Percentiles rank a stretch among this genome's conserved stretches.
These are phyloP conservation scores for Hippophae rhamnoides DNA, from an alignment of 306 rosid species.

Conservation along the genomic window DNA sequence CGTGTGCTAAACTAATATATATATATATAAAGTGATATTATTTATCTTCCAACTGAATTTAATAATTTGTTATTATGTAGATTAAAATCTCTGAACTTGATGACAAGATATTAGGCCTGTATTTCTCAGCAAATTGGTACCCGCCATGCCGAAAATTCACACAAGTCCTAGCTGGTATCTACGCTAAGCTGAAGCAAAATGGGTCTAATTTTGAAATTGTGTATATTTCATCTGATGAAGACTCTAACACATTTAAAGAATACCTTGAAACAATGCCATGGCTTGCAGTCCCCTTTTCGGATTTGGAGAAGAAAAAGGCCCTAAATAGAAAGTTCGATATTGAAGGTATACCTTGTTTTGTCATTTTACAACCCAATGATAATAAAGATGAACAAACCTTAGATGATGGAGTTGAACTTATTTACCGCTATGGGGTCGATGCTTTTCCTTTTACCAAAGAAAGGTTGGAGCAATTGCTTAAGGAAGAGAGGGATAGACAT, in stretches of 20 bases:
- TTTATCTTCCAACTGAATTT: too few species aligned
- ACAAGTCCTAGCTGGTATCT: conserved; percentile 40
- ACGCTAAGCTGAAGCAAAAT: conserved; percentile 45
- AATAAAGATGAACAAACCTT: conserved; percentile 40
- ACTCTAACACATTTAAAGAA: conserved; percentile 43
- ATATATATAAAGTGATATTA: too few species aligned
- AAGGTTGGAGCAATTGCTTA: conserved; percentile 44
- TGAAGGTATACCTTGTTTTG: conserved; percentile 79
- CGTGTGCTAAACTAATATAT: too few species aligned
- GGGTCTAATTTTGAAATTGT: conserved; percentile 58
- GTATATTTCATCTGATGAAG: conserved; percentile 80
- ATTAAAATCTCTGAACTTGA: conserved; percentile 35
- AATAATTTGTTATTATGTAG: too few species aligned
- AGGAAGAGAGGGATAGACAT: conserved; percentile 55
- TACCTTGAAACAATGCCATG: conserved; percentile 74
- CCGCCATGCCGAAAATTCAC: conserved; percentile 74
- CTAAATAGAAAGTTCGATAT: conserved; percentile 56
- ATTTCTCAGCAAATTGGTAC: conserved; percentile 91
- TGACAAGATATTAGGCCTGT: conserved; percentile 60
- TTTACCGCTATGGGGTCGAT: conserved; percentile 58
- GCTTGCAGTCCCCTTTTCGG: conserved; percentile 85
- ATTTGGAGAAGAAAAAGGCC: conserved; percentile 66
- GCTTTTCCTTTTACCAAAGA: conserved; percentile 70
- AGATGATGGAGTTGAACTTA: conserved; percentile 63
- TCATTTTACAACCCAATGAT: conserved; percentile 60